These are phyloP conservation scores for Mycothermus thermophilus DNA, from an alignment of 495 filamentous ascomycete genomes.

Conservation along the genomic window DNA sequence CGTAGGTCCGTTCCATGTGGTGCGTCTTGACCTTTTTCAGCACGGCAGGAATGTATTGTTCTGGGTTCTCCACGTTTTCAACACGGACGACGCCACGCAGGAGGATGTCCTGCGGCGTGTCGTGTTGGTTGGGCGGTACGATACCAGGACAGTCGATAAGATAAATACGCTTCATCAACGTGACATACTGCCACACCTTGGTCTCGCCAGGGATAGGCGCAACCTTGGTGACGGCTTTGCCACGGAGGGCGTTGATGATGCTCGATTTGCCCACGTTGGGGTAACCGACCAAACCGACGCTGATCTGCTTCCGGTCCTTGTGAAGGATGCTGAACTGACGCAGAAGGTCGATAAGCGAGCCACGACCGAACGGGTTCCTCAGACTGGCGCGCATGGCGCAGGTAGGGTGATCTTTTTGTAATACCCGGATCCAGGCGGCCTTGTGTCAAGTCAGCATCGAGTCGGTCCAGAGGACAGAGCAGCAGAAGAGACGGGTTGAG, in stretches of 20 bases:
- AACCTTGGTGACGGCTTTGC: conserved; percentile 84
- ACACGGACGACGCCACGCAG: conserved; percentile 83
- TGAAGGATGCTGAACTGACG: conserved; percentile 91
- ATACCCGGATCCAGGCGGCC: conserved; percentile 21
- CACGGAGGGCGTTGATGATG: conserved; percentile 82
- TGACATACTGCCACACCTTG: conserved; percentile 88
- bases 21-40: conserved; percentile 65
- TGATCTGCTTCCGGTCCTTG: conserved; percentile 81
- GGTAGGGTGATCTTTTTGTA: conserved; percentile 64
- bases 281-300: conserved; percentile 77
- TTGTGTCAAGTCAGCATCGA: conserved; percentile 13
- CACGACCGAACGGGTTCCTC: conserved; percentile 73
- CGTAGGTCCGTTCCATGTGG: conserved; percentile 87
- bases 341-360: conserved; percentile 51
- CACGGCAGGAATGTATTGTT: conserved; percentile 84
- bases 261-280: conserved; percentile 67
- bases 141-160: conserved; percentile 95
- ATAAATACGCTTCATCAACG: conserved; percentile 92
- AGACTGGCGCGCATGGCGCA: conserved; percentile 86
- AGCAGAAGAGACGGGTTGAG: conserved; percentile 8
- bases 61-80: conserved; percentile 88
- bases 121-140: conserved; percentile 72
- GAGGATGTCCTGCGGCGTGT: conserved; percentile 78
- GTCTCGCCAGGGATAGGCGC: conserved; percentile 95
- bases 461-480: too few species aligned